Conservation (phyloP, 1,284 basidiomycete genomes). For the Apiotrichum sp. region DNA sequence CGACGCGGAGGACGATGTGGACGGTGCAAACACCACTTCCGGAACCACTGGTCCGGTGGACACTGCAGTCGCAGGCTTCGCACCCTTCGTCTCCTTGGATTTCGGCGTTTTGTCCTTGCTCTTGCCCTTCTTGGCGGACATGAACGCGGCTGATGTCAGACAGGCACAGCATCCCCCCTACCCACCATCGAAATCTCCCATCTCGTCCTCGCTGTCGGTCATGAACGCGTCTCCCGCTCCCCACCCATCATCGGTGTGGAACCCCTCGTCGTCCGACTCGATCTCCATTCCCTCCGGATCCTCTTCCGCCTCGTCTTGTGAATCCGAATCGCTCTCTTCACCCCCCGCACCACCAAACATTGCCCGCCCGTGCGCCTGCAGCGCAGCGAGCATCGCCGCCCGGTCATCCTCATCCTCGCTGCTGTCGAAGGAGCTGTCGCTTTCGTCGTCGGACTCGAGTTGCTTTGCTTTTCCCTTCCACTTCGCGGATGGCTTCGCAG, state of each 20-base stretch:
- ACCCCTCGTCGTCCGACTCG: conserved; percentile 22
- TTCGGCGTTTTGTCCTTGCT: not conserved
- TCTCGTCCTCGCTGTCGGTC: conserved; percentile 38
- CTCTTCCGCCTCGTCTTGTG: conserved; percentile 11
- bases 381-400: conserved; percentile 40
- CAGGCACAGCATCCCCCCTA: not conserved
- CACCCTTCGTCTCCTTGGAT: not conserved
- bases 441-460: not conserved
- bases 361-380: conserved; percentile 41
- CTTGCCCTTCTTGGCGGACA: conserved; percentile 3
- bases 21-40: conserved; percentile 41
- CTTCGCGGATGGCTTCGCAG: too few species aligned
- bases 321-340: conserved; percentile 14
- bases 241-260: conserved; percentile 39
- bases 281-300: too few species aligned
- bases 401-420: conserved; percentile 8
- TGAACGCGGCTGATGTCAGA: not conserved
- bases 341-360: conserved; percentile 28
- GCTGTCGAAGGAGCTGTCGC: not conserved
- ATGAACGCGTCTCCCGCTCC: conserved; percentile 36
- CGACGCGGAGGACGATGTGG: not conserved
- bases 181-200: conserved; percentile 6
- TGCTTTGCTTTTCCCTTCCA: not conserved
- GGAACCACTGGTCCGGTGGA: conserved; percentile 17
- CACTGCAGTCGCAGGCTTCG: not conserved